These are phyloP conservation scores for Castanea mollissima DNA, from an alignment of 306 rosid genomes.

Conservation along the genomic window DNA sequence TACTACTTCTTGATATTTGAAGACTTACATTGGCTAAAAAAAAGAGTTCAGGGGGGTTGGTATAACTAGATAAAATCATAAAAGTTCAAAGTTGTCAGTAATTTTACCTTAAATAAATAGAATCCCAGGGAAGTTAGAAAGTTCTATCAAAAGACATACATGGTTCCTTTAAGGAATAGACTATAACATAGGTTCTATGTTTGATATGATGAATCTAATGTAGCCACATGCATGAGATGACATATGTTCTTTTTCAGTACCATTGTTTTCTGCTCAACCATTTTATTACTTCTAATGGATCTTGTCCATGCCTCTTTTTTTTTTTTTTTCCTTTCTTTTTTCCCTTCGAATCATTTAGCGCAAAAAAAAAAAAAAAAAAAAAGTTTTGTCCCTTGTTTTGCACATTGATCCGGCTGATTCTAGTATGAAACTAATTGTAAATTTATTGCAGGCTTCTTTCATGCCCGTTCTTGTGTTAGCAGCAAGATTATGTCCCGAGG, in stretches of 20 bases:
- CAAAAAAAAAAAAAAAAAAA: not conserved
- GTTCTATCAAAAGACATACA: not conserved
- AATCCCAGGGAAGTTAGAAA: not conserved
- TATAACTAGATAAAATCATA: too few relatives aligned
- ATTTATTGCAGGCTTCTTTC: conserved; percentile 78
- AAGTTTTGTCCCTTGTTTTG: conserved; percentile 11
- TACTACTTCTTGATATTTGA: too few relatives aligned
- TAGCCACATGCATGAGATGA: not conserved
- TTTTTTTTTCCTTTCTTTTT: too few relatives aligned
- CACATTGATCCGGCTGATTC: conserved; percentile 23
- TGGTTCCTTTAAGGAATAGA: not conserved
- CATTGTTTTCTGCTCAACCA: not conserved
- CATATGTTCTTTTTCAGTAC: not conserved
- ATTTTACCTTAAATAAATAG: not conserved
- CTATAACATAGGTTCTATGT: not conserved
- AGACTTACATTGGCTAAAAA: too few relatives aligned
- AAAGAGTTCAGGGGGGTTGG: too few relatives aligned
- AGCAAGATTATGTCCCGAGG: conserved; percentile 94
- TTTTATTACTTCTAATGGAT: not conserved
- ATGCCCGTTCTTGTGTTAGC: conserved; percentile 98
- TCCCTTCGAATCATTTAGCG: too few relatives aligned
- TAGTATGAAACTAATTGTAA: conserved; percentile 1
- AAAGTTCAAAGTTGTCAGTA: too few relatives aligned
- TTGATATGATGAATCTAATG: not conserved
- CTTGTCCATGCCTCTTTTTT: too few relatives aligned